Evolutionary conservation across 352 stramenopile species (phyloP).

Genomic region (Phytophthora constricta): DNA sequence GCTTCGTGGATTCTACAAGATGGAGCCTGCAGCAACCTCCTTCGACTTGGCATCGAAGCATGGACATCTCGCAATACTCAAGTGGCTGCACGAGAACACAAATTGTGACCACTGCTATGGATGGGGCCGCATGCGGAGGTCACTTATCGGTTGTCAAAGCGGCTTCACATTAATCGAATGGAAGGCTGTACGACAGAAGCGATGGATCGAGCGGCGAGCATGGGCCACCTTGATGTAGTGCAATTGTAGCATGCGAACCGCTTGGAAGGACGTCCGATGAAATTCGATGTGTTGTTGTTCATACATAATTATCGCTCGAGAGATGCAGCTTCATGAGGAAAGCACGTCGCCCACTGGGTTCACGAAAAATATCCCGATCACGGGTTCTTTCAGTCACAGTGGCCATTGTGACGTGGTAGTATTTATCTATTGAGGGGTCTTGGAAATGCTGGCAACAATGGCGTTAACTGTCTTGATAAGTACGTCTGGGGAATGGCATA

Average conservation of each 20-base stretch:
- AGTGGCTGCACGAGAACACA: not conserved
- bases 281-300: not conserved
- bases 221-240: not conserved
- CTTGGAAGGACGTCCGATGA: not conserved
- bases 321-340: too few relatives aligned
- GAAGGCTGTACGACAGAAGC: not conserved
- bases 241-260: not conserved
- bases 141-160: not conserved
- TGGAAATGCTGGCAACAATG: slow-evolving; percentile 23
- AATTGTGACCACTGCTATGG: not conserved
- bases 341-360: not conserved
- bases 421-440: slow-evolving; percentile 9
- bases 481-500: slow-evolving; percentile 46
- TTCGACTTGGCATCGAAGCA: not conserved
- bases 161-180: not conserved
- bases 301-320: not conserved
- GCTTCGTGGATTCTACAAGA: not conserved
- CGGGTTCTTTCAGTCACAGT: not conserved
- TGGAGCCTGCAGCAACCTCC: not conserved
- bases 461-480: slow-evolving; percentile 23
- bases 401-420: slow-evolving; percentile 1
- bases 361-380: not conserved
- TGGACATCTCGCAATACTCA: not conserved
- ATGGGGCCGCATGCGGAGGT: not conserved
- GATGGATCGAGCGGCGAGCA: not conserved